Conservation (phyloP, 805 yeast species). For the Yamadazyma akitaensis region DNA sequence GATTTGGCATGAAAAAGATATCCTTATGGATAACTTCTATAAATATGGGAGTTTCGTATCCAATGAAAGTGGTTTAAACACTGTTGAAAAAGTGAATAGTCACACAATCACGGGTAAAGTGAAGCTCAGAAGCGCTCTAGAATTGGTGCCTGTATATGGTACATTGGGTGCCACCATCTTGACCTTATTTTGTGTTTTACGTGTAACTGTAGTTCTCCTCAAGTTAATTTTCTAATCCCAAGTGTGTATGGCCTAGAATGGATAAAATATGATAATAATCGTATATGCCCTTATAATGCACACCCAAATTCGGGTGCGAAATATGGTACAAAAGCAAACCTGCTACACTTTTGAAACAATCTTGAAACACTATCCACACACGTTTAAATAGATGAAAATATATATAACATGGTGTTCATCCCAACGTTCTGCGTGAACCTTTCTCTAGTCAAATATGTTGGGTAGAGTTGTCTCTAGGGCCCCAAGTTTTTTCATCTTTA, state of each 20-base stretch:
- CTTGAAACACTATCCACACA: neutral
- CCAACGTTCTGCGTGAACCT: neutral
- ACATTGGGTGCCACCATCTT: slow-evolving; percentile 11
- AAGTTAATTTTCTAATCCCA: neutral
- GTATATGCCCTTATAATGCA: neutral
- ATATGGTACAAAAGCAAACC: neutral
- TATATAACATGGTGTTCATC: neutral
- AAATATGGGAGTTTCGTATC: slow-evolving; percentile 49
- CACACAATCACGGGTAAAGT: slow-evolving; percentile 24
- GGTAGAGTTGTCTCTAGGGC: slow-evolving; percentile 10
- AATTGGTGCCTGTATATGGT: slow-evolving; percentile 14
- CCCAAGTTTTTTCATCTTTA: slow-evolving; percentile 27
- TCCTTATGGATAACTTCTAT: slow-evolving; percentile 59
- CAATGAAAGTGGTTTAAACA: slow-evolving; percentile 5
- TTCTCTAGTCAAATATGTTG: slow-evolving; percentile 1
- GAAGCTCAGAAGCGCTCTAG: slow-evolving; percentile 19
- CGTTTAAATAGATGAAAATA: neutral
- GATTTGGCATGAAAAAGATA: slow-evolving; percentile 79
- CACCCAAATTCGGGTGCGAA: slow-evolving; percentile 1
- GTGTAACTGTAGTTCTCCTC: neutral
- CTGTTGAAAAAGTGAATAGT: slow-evolving; percentile 13
- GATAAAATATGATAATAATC: neutral
- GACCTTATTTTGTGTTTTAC: slow-evolving; percentile 3
- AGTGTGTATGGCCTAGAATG: neutral
- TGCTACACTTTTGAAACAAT: slow-evolving; percentile 9